phyloP scores from a whole-genome alignment of 2,329 filamentous ascomycete genomes.

The Plectosphaerella plurivora region DNA sequence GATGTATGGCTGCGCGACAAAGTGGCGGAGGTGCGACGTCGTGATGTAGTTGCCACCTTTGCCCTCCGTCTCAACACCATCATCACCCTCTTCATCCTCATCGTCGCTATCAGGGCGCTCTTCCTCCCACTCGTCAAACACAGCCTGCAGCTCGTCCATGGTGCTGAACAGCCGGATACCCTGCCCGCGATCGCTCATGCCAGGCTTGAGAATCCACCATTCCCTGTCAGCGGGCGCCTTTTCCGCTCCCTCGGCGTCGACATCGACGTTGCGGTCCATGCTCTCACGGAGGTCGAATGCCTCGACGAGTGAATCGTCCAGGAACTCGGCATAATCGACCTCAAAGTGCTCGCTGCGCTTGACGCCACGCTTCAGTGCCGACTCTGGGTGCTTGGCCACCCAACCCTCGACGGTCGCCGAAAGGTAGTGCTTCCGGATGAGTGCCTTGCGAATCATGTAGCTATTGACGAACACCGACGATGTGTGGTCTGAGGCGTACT shows the following conservation, averaged over 20 bases:
- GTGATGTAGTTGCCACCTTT: conserved; percentile 57
- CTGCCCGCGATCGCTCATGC: conserved; percentile 95
- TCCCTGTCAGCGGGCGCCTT: conserved; percentile 43
- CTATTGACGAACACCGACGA: conserved; percentile 70
- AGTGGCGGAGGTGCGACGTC: conserved; percentile 89
- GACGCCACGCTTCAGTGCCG: conserved; percentile 64
- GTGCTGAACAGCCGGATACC: conserved; percentile 87
- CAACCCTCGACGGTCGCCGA: conserved; percentile 79
- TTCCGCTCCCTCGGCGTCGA: conserved; percentile 10
- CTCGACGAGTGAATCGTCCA: conserved; percentile 89
- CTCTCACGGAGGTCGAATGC: conserved; percentile 82
- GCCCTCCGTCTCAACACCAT: conserved; percentile 28
- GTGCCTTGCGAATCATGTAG: conserved; percentile 91
- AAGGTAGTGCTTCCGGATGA: conserved; percentile 95
- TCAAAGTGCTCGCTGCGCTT: conserved; percentile 83
- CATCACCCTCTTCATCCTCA: conserved; percentile 60
- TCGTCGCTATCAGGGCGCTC: conserved; percentile 61
- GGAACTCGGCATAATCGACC: conserved; percentile 92
- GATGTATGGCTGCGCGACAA: conserved; percentile 93
- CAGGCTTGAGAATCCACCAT: conserved; percentile 98
- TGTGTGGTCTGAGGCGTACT: conserved; percentile 61
- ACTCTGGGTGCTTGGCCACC: conserved; percentile 76
- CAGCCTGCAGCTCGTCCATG: conserved; percentile 74
- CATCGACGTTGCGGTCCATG: conserved; percentile 56
- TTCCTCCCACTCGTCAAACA: conserved; percentile 90